phyloP scores from a whole-genome alignment of 2,329 filamentous ascomycete genomes.

The Xylaria polymorpha region DNA sequence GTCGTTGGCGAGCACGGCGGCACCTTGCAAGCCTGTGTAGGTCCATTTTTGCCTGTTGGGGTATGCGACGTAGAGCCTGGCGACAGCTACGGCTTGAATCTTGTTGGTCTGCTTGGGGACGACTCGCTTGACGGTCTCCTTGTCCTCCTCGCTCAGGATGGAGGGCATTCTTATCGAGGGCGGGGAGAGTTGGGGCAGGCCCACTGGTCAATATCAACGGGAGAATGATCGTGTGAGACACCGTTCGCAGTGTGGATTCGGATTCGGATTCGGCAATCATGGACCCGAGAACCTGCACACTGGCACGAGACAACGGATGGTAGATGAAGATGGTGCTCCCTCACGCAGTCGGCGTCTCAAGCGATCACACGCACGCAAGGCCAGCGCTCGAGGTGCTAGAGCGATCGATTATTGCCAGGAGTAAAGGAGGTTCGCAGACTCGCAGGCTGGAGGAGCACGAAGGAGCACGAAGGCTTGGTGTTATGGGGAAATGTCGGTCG shows the following conservation, averaged over 20 bases:
- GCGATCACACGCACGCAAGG: slow-evolving; percentile 22
- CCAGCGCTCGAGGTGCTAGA: slow-evolving; percentile 15
- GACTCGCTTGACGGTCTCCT: slow-evolving; percentile 93
- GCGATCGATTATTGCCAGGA: slow-evolving; percentile 9
- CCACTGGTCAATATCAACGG: slow-evolving; percentile 14
- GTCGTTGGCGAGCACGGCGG: slow-evolving; percentile 91
- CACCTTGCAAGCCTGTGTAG: slow-evolving; percentile 92
- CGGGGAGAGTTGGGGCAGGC: slow-evolving; percentile 14
- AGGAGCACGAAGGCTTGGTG: slow-evolving; percentile 19
- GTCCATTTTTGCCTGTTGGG: slow-evolving; percentile 89
- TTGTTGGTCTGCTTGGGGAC: slow-evolving; percentile 97
- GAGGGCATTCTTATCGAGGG: slow-evolving; percentile 63
- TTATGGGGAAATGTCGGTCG: slow-evolving; percentile 36
- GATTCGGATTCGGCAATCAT: slow-evolving; percentile 20
- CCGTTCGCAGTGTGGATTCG: slow-evolving; percentile 23
- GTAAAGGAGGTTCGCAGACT: neutral
- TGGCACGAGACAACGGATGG: slow-evolving; percentile 12
- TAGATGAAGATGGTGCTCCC: neutral
- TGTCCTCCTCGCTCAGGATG: slow-evolving; percentile 90
- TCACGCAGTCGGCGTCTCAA: slow-evolving; percentile 16
- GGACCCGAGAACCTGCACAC: neutral
- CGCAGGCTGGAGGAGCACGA: neutral
- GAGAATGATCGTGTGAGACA: slow-evolving; percentile 40
- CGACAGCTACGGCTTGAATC: slow-evolving; percentile 95
- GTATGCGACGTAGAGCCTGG: slow-evolving; percentile 91